phyloP scores from a whole-genome alignment of 2,329 filamentous ascomycete genomes.

The Hypoxylon sp. region DNA sequence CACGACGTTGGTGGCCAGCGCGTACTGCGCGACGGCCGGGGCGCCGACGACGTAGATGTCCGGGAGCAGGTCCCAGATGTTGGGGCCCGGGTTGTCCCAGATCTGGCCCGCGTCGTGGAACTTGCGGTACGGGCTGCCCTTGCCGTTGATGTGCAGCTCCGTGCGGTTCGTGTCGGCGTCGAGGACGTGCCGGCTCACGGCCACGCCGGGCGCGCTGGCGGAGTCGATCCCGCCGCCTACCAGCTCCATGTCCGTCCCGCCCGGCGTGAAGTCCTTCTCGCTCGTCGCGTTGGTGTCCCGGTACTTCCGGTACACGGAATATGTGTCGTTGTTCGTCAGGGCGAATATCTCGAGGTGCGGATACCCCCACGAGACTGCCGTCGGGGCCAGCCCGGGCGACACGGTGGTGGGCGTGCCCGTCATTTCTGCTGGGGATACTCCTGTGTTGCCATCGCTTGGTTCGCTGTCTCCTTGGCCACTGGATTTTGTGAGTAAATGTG shows the following conservation, averaged over 20 bases:
- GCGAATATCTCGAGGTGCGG: constrained; percentile 22
- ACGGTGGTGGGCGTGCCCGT: constrained; percentile 20
- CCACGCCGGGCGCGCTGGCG: constrained; percentile 3
- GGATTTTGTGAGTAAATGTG: constrained; percentile 1
- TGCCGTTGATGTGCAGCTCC: constrained; percentile 9
- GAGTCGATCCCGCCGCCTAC: constrained; percentile 6
- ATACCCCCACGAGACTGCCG: constrained; percentile 22
- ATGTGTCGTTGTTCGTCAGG: constrained; percentile 12
- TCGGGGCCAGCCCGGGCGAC: constrained; percentile 9
- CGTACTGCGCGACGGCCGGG: constrained; percentile 5
- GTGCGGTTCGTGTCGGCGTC: constrained; percentile 5
- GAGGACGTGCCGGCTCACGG: constrained; percentile 4
- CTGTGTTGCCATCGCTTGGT: not conserved
- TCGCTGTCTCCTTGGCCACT: constrained; percentile 3
- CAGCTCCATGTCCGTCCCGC: constrained; percentile 12
- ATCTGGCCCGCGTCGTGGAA: constrained; percentile 2
- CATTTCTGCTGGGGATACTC: constrained; percentile 6
- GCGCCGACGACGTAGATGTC: not conserved
- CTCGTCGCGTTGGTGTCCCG: constrained; percentile 11
- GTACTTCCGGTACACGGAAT: constrained; percentile 19
- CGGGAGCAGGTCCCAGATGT: not conserved
- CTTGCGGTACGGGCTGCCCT: not conserved
- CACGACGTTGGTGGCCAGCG: not conserved
- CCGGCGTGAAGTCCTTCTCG: constrained; percentile 8
- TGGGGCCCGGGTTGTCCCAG: not conserved